Conservation (phyloP, 352 stramenopile species). For the Phytopythium mirpurense region DNA sequence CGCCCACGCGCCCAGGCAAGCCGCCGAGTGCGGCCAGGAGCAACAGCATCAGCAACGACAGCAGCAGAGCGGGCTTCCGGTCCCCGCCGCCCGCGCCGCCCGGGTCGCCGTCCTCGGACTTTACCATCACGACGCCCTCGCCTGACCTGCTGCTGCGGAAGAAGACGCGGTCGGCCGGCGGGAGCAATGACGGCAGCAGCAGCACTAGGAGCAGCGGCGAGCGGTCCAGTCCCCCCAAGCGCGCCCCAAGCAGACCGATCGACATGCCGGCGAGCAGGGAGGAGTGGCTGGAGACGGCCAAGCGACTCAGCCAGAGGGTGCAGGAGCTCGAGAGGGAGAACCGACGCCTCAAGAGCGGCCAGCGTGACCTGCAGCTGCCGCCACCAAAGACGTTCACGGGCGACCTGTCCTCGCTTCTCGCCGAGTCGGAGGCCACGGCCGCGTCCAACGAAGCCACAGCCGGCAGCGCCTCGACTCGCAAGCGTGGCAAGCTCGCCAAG, state of each 20-base stretch:
- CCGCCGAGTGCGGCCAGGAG: too few relatives aligned
- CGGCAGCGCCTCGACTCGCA: conserved; percentile 9
- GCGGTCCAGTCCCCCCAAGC: conserved; percentile 7
- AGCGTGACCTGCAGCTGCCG: conserved; percentile 5
- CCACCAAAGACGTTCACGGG: conserved; percentile 32
- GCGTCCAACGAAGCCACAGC: conserved; percentile 1
- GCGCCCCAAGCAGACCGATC: neutral
- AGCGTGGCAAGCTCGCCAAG: conserved; percentile 33
- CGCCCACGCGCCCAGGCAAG: conserved; percentile 23
- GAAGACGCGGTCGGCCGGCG: conserved; percentile 6
- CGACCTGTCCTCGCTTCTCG: conserved; percentile 20
- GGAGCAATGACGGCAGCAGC: conserved; percentile 12
- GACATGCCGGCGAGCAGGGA: conserved; percentile 12
- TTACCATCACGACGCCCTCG: conserved; percentile 10
- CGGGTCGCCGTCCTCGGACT: conserved; percentile 12
- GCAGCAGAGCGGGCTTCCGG: neutral
- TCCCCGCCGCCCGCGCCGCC: conserved; percentile 15
- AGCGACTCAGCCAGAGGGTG: conserved; percentile 47
- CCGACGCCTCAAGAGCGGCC: conserved; percentile 34
- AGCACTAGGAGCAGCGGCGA: conserved; percentile 11
- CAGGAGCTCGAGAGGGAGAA: conserved; percentile 70
- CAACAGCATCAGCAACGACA: too few relatives aligned
- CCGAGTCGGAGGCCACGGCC: conserved; percentile 12
- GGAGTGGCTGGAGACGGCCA: conserved; percentile 54
- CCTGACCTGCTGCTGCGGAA: conserved; percentile 10